A percentile compares a stretch with the other conserved stretches of the same genome.
Conservation (phyloP, 1,284 basidiomycete species). For the Earliella scabrosa region DNA sequence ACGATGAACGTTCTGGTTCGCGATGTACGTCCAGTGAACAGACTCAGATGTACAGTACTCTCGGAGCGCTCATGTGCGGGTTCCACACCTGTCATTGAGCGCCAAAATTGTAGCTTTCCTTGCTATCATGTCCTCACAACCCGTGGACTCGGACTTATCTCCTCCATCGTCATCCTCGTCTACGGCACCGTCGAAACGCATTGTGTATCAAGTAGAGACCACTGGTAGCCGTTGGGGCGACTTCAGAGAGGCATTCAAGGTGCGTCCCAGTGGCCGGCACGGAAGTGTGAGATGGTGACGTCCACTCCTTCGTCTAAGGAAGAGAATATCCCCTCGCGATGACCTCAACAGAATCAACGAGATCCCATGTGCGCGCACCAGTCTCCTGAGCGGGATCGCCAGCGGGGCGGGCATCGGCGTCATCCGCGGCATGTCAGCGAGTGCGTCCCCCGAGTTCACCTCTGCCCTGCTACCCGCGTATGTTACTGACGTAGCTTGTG, state of each 20-base stretch:
- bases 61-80: neutral
- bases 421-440: conserved; percentile 57
- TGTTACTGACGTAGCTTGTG: neutral
- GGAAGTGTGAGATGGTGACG: neutral
- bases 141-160: neutral
- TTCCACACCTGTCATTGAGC: no score
- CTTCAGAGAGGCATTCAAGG: conserved; percentile 47
- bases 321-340: conserved; percentile 51
- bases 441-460: conserved; percentile 38
- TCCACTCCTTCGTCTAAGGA: conserved; percentile 34
- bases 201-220: conserved; percentile 46
- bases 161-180: conserved; percentile 3
- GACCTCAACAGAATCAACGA: conserved; percentile 53
- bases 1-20: no score
- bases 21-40: no score
- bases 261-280: no score
- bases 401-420: conserved; percentile 58
- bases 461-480: neutral
- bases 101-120: no score
- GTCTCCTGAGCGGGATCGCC: conserved; percentile 56
- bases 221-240: conserved; percentile 50
- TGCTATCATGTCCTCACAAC: conserved; percentile 4
- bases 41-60: neutral
- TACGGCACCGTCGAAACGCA: conserved; percentile 24
- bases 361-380: conserved; percentile 65